Evolutionary conservation across 2,329 filamentous ascomycete species (phyloP), one percentile per base, ranked within the genome.

Genomic region (Talaromyces sp.): DNA sequence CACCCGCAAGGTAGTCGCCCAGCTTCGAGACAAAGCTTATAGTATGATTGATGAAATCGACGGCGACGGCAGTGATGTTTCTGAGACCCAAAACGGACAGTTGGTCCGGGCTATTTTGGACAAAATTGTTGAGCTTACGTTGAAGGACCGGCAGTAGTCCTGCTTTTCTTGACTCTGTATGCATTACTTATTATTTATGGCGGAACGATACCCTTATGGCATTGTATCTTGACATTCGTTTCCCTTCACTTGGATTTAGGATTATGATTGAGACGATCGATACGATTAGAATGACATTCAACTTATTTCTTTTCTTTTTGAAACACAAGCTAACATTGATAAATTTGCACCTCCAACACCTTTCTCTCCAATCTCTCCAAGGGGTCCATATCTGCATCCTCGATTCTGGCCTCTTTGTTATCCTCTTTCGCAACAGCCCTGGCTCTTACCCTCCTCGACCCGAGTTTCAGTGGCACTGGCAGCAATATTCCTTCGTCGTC

Each of bases 31-130:
- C 63, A 83, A 88, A 62, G 89, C 89, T 21, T 78, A 83, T 59
- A 80, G 77, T 64, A 75, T 89, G 70, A 83, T 89, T 17, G 81
- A 87, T 49, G 83, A 84, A 41, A 80, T 92, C 51, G 89, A 91
- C 66, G 78, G 81, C 41, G 73, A 69, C 60, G 52, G 65, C 64
- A 63, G 61, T 27, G 64, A 63, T 32, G 3, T 5, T 5, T 29
- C 54, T 13, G 59, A 63, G 31, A 27, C 64, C 31, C 58, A 64
- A 10, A 70, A 80, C 13, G 85, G 82, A 14, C 76, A 75, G n/a
- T 83, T 83, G 21, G 81, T 91, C 14, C 81, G 87, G 63, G 82
- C 80, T 64, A 91, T 93, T 50, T 71, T 93, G 67, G 85, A 89
- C 68, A 87, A 83, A 75, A 86, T 93, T 77, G 81, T 77, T 32